Percentiles rank a stretch among this genome's conserved stretches.
These are phyloP conservation scores for Coemansia sp. DNA, from an alignment of 192 early-diverging fungal genomes.

Conservation along the genomic window DNA sequence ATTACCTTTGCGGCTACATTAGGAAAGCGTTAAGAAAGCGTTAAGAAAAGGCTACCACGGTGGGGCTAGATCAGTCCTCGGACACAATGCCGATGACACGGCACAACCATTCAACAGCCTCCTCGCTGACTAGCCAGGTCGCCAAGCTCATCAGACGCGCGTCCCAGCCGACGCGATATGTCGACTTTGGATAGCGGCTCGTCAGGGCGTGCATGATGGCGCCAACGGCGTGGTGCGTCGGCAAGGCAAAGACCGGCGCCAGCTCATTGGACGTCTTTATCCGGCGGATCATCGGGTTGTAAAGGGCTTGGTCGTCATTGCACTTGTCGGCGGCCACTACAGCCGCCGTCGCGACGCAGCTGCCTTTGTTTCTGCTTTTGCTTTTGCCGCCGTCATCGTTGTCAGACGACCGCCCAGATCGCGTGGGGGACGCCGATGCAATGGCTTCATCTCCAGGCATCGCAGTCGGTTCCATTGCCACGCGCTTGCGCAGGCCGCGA, in stretches of 20 bases:
- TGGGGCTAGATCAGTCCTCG: constrained; percentile 17
- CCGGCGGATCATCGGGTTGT: constrained; percentile 52
- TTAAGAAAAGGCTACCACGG: too few species aligned
- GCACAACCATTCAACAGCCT: constrained; percentile 55
- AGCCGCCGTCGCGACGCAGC: background rate
- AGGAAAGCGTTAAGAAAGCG: too few species aligned
- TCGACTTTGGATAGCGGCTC: constrained; percentile 54
- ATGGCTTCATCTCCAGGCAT: constrained; percentile 53
- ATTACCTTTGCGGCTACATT: too few species aligned
- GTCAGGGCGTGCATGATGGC: constrained; percentile 54
- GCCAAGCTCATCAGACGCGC: constrained; percentile 51
- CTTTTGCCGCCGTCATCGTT: background rate
- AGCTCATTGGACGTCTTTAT: constrained; percentile 49
- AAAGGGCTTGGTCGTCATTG: constrained; percentile 27
- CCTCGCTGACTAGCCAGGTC: constrained; percentile 48
- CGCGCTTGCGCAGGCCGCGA: background rate
- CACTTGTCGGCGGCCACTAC: background rate
- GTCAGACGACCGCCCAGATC: constrained; percentile 7
- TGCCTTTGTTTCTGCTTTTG: background rate
- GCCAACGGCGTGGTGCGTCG: constrained; percentile 49
- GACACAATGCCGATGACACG: constrained; percentile 53
- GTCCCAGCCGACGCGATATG: constrained; percentile 59
- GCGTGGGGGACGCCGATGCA: constrained; percentile 33
- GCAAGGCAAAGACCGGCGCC: constrained; percentile 49
- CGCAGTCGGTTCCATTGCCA: constrained; percentile 10